Base-by-base conservation (phyloP, 257 asterid genomes). In the Nicotiana attenuata region DNA sequence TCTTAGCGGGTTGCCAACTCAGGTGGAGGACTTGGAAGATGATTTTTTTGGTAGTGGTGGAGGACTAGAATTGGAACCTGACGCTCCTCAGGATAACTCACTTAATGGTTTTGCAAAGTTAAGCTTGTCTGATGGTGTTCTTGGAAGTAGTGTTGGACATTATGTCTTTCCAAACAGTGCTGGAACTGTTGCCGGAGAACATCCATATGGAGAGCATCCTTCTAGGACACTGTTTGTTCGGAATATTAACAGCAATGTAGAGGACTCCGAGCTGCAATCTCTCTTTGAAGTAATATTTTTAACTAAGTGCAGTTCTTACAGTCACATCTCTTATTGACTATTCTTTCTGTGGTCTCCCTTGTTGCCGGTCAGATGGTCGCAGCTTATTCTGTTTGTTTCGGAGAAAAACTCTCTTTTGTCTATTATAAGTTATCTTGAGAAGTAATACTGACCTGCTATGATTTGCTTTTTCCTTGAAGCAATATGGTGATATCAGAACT, bases 201-300 rank as follows among this genome's bases (percentile, higher is more conserved):
- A 96, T 86, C 99, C 99, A 7, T 93, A 89, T 26, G 99, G 99
- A 26, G 99, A 96, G 87, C 99, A 94, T 88, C 99, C 99, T 84
- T 96, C 99, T 5, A 92, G 99, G 87, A 96, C 99, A 4, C 81
- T 96, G 80, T 96, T 96, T 84, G 98, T 96, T 41, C 92, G 99
- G 76, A 96, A 96, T 81, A 96, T 96, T 80, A 96, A 96, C 87
- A 96, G 99, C 78, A 96, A 92, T 15, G 98, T 94, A 8, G 99
- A 96, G 88, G 98, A 96, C 83, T 88, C 98, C 65, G 99, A 96
- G 85, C 90, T 96, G 84, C 92, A 13, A 87, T 80, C 91, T 84
- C 97, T 96, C 71, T 96, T 96, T 87, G 98, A 93, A 98, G 99
- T 96, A 84, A 56, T 68, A 80, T 82, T 6, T 6, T 81, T 61